Evolutionary conservation across 192 early-diverging fungal genomes (phyloP).

Genomic region (Backusella australiensis): DNA sequence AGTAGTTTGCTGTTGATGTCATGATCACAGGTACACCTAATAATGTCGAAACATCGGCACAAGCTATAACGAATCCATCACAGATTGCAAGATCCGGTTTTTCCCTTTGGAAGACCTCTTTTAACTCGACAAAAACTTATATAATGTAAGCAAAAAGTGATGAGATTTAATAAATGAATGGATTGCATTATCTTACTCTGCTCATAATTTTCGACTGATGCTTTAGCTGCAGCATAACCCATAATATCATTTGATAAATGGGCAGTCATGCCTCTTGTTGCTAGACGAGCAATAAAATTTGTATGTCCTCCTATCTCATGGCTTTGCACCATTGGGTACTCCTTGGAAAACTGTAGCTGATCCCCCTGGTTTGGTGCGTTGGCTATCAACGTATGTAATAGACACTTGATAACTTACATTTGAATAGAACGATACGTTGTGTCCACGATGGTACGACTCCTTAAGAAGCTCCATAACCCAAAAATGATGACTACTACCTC

Average conservation of each 20-base stretch:
- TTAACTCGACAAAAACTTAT: background rate
- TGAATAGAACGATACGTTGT: conserved; percentile 14
- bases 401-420: background rate
- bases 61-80: background rate
- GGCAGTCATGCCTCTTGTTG: background rate
- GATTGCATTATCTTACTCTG: background rate
- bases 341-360: conserved; percentile 2
- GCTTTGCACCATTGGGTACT: conserved; percentile 8
- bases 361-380: background rate
- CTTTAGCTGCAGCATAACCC: background rate
- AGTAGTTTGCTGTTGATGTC: background rate
- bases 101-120: background rate
- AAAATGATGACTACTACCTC: conserved; percentile 18
- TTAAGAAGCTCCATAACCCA: conserved; percentile 27
- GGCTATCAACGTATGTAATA: background rate
- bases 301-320: conserved; percentile 1
- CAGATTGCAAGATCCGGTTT: background rate
- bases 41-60: background rate
- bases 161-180: background rate
- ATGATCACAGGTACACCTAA: background rate
- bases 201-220: background rate
- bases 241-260: background rate
- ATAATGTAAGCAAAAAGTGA: background rate
- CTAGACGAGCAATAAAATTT: background rate
- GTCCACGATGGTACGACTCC: conserved; percentile 10